These are phyloP conservation scores for Medakamo hakoo DNA, from an alignment of 139 green algal genomes.

Conservation along the genomic window DNA sequence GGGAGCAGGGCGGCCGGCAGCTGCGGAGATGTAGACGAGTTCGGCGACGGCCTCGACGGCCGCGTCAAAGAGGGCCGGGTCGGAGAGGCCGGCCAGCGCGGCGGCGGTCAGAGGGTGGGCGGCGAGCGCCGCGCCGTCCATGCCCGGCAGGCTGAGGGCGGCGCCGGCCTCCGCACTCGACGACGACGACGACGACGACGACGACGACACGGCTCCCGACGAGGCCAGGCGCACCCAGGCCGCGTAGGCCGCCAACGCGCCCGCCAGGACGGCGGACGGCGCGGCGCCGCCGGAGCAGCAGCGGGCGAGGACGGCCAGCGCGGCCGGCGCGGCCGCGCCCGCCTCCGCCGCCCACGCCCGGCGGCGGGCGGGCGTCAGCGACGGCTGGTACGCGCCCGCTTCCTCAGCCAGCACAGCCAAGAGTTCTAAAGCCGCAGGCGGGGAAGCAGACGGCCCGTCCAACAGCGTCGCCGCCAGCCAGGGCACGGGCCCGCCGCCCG, in stretches of 20 bases:
- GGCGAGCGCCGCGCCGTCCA: conserved; percentile 5
- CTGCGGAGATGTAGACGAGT: conserved; percentile 22
- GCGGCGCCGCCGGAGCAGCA: conserved; percentile 11
- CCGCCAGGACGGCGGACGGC: not conserved
- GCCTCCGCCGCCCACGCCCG: conserved; percentile 49
- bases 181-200: too few relatives aligned
- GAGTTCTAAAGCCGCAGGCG: conserved; percentile 73
- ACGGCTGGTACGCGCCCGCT: conserved; percentile 42
- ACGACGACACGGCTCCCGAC: conserved; percentile 5
- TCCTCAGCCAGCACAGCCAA: conserved; percentile 76
- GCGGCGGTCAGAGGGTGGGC: conserved; percentile 31
- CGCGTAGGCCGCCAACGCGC: conserved; percentile 55
- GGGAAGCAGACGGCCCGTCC: conserved; percentile 12
- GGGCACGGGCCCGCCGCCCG: conserved; percentile 10
- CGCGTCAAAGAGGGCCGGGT: conserved; percentile 46
- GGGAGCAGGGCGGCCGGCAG: conserved; percentile 11
- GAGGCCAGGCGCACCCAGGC: conserved; percentile 56
- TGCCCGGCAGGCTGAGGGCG: too few relatives aligned
- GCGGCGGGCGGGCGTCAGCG: conserved; percentile 59
- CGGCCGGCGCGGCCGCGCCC: conserved; percentile 6
- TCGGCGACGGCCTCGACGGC: conserved; percentile 55
- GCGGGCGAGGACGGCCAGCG: conserved; percentile 46
- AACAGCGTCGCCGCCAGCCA: conserved; percentile 23
- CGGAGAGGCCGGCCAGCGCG: conserved; percentile 41
- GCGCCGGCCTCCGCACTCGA: too few relatives aligned